Conservation (phyloP, 306 rosid genomes). For the Herpetospermum pedunculosum region DNA sequence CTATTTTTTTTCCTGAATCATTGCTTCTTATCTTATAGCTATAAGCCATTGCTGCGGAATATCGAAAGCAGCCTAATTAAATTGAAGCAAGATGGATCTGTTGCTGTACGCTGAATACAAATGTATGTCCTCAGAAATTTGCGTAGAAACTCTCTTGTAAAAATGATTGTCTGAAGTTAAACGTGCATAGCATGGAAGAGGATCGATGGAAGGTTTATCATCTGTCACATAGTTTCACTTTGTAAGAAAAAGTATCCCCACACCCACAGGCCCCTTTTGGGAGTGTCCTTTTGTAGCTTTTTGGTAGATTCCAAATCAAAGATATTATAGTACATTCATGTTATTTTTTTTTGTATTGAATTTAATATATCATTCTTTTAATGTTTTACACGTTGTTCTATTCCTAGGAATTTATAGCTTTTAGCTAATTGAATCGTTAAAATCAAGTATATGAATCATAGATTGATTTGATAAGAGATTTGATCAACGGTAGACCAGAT, state of each 20-base stretch:
- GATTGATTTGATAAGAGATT: background rate
- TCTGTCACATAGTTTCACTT: background rate
- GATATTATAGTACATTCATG: background rate
- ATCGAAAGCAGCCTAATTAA: slow-evolving; percentile 61
- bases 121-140: background rate
- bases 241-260: background rate
- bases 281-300: background rate
- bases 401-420: background rate
- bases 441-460: background rate
- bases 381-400: background rate
- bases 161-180: background rate
- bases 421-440: background rate
- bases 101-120: slow-evolving; percentile 28
- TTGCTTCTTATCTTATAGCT: slow-evolving; percentile 35
- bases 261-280: background rate
- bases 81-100: slow-evolving; percentile 68
- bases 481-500: background rate
- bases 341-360: background rate
- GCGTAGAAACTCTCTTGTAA: background rate
- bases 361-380: background rate
- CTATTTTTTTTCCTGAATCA: background rate
- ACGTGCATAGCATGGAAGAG: background rate
- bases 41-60: slow-evolving; percentile 75
- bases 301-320: background rate
- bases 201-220: background rate